Percentiles rank a stretch among this genome's conserved stretches.
phyloP scores from a whole-genome alignment of 2,329 filamentous ascomycete species.

The Calonectria crousiana region DNA sequence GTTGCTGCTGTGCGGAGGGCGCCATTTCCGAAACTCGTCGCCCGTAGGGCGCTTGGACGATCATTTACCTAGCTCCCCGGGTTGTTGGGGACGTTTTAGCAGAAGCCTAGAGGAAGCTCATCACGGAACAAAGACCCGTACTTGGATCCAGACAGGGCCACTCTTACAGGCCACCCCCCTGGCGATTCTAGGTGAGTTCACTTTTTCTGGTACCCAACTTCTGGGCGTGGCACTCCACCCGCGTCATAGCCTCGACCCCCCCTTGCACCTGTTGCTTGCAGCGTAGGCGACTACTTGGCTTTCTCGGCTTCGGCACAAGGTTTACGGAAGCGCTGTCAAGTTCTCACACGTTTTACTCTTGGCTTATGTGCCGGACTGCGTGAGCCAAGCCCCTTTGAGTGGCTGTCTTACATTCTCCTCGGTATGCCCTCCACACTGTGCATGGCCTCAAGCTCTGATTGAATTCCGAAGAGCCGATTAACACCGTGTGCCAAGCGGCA shows the following conservation, averaged over 20 bases:
- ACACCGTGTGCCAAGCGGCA: conserved; percentile 37
- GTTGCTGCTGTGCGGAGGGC: not conserved
- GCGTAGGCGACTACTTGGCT: conserved; percentile 3
- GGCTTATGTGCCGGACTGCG: conserved; percentile 23
- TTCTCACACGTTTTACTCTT: conserved; percentile 17
- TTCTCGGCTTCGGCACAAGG: conserved; percentile 24
- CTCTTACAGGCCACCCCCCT: not conserved
- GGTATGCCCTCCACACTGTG: conserved; percentile 9
- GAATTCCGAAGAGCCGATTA: conserved; percentile 41
- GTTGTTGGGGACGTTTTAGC: conserved; percentile 14
- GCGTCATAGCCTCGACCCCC: conserved; percentile 12
- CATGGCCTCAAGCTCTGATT: conserved; percentile 20
- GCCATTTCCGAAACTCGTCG: conserved; percentile 19
- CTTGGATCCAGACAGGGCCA: not conserved
- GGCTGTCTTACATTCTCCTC: conserved; percentile 19
- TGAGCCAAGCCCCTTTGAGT: conserved; percentile 26
- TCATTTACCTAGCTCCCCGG: conserved; percentile 10
- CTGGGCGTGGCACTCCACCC: conserved; percentile 8
- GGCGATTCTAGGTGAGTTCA: conserved; percentile 11
- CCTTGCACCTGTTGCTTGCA: not conserved
- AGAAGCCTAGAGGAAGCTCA: not conserved
- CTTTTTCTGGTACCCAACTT: conserved; percentile 14
- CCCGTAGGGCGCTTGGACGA: conserved; percentile 18
- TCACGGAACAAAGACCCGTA: conserved; percentile 1
- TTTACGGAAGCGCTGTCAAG: conserved; percentile 12